Conservation (phyloP, 1,284 basidiomycete genomes). For the Marasmius fiardii region DNA sequence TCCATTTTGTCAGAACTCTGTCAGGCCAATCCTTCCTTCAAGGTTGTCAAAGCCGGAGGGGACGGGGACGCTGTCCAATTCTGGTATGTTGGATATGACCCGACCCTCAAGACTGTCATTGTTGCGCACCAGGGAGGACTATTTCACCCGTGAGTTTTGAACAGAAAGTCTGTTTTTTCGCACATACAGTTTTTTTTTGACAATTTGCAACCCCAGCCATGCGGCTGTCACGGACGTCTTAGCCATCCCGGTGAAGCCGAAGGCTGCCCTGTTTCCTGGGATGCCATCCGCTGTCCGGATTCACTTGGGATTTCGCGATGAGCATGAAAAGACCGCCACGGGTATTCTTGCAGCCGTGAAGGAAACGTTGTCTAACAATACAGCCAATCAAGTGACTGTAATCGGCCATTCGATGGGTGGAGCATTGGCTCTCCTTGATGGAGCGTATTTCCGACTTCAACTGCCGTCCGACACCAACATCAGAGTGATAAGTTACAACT, state of each 20-base stretch:
- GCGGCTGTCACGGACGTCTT: slow-evolving; percentile 32
- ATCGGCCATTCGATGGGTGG: slow-evolving; percentile 48
- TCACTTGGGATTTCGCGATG: slow-evolving; percentile 49
- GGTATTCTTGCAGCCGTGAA: slow-evolving; percentile 41
- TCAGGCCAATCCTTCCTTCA: slow-evolving; percentile 47
- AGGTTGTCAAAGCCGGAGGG: slow-evolving; percentile 58
- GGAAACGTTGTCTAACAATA: slow-evolving; percentile 31
- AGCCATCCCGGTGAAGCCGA: slow-evolving; percentile 29
- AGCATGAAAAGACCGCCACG: slow-evolving; percentile 46
- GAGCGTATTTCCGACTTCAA: slow-evolving; percentile 33
- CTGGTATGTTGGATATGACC: slow-evolving; percentile 37
- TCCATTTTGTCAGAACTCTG: slow-evolving; percentile 43
- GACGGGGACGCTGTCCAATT: slow-evolving; percentile 49
- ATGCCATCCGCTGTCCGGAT: slow-evolving; percentile 41
- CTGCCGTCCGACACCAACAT: slow-evolving; percentile 30
- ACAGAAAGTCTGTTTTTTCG: too few species aligned
- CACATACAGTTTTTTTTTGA: too few species aligned
- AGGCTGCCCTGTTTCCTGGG: slow-evolving; percentile 53
- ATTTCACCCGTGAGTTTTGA: slow-evolving; percentile 41
- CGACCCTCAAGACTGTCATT: slow-evolving; percentile 35
- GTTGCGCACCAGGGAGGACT: slow-evolving; percentile 52
- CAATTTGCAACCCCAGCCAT: too few species aligned
- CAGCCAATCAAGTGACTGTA: slow-evolving; percentile 35
- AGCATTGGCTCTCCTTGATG: slow-evolving; percentile 37
- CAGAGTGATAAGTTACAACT: slow-evolving; percentile 28